Conservation (phyloP, 1,284 basidiomycete species). For the Caloboletus inedulis region DNA sequence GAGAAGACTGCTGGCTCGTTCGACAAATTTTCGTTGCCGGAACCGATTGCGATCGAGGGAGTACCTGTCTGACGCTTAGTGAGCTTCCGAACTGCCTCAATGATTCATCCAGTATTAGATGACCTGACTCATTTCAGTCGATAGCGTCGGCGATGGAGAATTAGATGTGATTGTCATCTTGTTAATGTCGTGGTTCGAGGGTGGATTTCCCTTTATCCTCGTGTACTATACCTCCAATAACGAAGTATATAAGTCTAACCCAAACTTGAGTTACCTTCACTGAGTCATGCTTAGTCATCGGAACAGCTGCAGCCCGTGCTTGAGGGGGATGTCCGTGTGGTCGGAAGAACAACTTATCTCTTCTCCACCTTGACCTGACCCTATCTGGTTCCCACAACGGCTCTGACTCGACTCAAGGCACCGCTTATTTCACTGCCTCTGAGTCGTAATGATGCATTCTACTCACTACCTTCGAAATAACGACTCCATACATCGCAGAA, state of each 20-base stretch:
- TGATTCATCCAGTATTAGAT: constrained; percentile 2
- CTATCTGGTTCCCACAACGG: constrained; percentile 7
- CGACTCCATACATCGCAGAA: constrained; percentile 31
- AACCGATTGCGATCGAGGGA: constrained; percentile 23
- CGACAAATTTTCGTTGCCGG: constrained; percentile 34
- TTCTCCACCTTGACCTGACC: constrained; percentile 5
- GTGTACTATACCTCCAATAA: not conserved
- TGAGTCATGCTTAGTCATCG: constrained; percentile 28
- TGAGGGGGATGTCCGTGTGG: not conserved
- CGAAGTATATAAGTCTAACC: too few species aligned
- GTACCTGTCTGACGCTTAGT: constrained; percentile 13
- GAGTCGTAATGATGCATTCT: constrained; percentile 16
- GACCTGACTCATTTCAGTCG: not conserved
- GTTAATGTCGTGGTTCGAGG: not conserved
- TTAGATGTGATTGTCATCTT: not conserved
- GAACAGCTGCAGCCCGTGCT: not conserved
- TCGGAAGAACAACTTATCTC: not conserved
- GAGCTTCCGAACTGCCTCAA: not conserved
- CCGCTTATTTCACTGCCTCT: not conserved
- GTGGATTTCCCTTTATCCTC: not conserved
- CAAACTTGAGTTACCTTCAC: too few species aligned
- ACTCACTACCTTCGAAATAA: constrained; percentile 10
- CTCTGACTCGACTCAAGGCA: constrained; percentile 1
- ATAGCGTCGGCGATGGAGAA: not conserved
- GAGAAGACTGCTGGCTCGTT: constrained; percentile 58